These are phyloP conservation scores for Cyclanthera cordifolia DNA, from an alignment of 306 rosid species.

Conservation along the genomic window DNA sequence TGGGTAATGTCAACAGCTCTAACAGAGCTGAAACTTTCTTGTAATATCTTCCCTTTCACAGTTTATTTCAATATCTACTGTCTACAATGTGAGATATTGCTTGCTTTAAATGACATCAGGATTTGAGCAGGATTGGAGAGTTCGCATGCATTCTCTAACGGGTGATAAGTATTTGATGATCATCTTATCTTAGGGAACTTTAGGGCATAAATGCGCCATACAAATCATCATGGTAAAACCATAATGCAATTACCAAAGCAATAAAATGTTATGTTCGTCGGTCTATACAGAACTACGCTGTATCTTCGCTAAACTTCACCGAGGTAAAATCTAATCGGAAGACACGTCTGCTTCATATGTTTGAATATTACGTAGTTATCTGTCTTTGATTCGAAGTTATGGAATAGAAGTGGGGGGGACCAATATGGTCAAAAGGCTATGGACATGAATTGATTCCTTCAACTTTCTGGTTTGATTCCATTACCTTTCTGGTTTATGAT, in stretches of 20 bases:
- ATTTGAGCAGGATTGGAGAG: not conserved
- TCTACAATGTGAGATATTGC: not conserved
- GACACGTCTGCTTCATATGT: not conserved
- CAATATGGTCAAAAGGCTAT: conserved; percentile 21
- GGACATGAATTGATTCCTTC: conserved; percentile 16
- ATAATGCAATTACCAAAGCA: not conserved
- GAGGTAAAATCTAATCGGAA: too few species aligned
- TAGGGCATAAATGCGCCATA: not conserved
- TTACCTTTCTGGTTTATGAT: not conserved
- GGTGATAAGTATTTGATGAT: not conserved
- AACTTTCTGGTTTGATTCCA: not conserved
- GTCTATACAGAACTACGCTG: too few species aligned
- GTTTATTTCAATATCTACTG: not conserved
- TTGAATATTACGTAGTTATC: not conserved
- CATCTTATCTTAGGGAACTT: not conserved
- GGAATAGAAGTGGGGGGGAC: conserved; percentile 18
- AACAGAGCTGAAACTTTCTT: not conserved
- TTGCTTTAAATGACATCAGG: not conserved
- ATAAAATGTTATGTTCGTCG: not conserved
- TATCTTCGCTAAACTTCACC: too few species aligned
- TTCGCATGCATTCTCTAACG: not conserved
- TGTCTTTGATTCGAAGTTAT: not conserved
- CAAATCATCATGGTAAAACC: not conserved
- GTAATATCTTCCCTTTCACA: not conserved
- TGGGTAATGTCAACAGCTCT: not conserved